Evolutionary conservation across 495 filamentous ascomycete genomes (phyloP).

Genomic region (Cercophora scortea): DNA sequence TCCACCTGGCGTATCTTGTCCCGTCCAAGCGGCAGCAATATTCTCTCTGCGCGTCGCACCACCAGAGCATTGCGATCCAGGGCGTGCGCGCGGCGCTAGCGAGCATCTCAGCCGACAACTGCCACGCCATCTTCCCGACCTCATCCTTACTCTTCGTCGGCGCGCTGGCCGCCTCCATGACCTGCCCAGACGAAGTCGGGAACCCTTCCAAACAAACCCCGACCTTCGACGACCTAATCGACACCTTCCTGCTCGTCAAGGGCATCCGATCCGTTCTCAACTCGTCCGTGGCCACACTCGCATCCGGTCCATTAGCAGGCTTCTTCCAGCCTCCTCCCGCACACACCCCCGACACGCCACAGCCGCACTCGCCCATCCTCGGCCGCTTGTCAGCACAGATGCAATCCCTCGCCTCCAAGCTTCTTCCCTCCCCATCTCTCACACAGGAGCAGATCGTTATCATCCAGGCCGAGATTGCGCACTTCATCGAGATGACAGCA

Average conservation of each 20-base stretch:
- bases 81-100: conserved; percentile 12
- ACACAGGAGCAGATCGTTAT: neutral
- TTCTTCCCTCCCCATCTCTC: neutral
- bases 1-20: conserved; percentile 18
- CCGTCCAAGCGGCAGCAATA: conserved; percentile 6
- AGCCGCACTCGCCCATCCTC: neutral
- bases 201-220: neutral
- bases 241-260: conserved; percentile 15
- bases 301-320: conserved; percentile 8
- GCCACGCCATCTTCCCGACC: conserved; percentile 19
- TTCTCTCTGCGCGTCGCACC: conserved; percentile 11
- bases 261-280: conserved; percentile 17
- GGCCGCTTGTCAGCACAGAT: conserved; percentile 6
- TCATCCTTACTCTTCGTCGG: conserved; percentile 18
- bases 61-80: conserved; percentile 17
- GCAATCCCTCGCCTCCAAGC: neutral
- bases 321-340: conserved; percentile 1
- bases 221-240: conserved; percentile 14
- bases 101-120: conserved; percentile 19
- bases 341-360: neutral
- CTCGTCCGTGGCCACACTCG: conserved; percentile 6
- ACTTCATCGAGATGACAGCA: conserved; percentile 3
- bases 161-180: conserved; percentile 7
- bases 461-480: conserved; percentile 7
- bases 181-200: neutral